phyloP scores from a whole-genome alignment of 2,329 filamentous ascomycete genomes.

The Fusarium dlaminii region DNA sequence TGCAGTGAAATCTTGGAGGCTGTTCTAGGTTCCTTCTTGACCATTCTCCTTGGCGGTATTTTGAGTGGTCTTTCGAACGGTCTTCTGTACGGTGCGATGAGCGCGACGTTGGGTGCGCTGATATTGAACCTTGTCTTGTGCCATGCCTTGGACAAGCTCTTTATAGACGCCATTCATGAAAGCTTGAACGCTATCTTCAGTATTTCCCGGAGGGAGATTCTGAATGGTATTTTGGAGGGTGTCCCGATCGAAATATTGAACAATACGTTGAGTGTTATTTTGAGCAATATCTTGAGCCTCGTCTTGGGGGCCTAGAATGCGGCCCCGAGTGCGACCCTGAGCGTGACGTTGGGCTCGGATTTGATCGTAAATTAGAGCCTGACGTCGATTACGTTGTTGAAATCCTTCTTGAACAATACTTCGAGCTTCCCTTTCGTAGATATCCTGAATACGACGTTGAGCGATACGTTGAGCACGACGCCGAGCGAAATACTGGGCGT shows the following conservation, averaged over 20 bases:
- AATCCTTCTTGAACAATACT: background rate
- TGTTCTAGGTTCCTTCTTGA: background rate
- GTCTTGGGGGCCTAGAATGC: background rate
- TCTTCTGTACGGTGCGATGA: background rate
- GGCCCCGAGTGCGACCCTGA: background rate
- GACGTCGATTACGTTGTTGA: background rate
- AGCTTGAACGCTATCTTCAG: background rate
- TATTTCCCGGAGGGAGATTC: background rate
- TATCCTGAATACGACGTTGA: background rate
- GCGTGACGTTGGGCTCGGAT: background rate
- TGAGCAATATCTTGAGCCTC: background rate
- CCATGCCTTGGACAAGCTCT: background rate
- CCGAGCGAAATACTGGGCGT: background rate
- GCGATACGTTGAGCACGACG: background rate
- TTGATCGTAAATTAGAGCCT: background rate
- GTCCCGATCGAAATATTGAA: background rate
- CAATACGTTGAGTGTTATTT: background rate
- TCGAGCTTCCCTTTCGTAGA: background rate
- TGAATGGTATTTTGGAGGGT: background rate
- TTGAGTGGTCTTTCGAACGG: background rate
- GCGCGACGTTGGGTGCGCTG: background rate
- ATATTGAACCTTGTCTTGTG: background rate
- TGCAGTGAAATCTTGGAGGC: background rate
- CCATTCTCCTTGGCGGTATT: background rate
- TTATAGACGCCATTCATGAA: background rate